Conservation (phyloP, 1,284 basidiomycete genomes). For the Rhodotorula sp. region DNA sequence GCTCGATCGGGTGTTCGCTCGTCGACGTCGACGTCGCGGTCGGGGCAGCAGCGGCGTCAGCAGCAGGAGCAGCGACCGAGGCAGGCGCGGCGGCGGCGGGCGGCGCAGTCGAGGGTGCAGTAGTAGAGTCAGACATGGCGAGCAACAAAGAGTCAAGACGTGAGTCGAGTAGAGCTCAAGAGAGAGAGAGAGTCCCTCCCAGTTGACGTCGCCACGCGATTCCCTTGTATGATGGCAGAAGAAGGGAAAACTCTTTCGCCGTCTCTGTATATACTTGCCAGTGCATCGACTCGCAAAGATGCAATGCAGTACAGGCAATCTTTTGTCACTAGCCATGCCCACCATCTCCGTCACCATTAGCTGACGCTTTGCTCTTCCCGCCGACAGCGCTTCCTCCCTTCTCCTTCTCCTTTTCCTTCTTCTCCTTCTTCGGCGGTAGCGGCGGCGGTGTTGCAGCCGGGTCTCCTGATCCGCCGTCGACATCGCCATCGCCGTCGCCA, state of each 20-base stretch:
- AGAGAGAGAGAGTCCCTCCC: no score
- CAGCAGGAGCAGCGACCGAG: neutral
- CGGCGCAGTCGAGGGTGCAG: neutral
- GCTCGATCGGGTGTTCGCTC: constrained; percentile 22
- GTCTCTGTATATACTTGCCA: neutral
- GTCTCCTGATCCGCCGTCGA: neutral
- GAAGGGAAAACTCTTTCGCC: neutral
- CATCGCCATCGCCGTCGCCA: no score
- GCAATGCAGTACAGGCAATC: no score
- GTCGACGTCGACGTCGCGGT: neutral
- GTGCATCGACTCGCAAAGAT: neutral
- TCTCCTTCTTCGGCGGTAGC: neutral
- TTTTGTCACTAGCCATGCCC: no score
- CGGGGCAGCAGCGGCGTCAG: neutral
- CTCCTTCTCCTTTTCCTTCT: constrained; percentile 1
- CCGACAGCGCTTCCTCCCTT: neutral
- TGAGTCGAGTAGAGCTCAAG: neutral
- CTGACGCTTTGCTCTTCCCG: neutral
- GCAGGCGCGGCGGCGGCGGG: neutral
- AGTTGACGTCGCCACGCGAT: neutral
- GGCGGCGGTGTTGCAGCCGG: no score
- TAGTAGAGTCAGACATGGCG: constrained; percentile 7
- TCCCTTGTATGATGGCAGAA: no score
- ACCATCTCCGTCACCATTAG: no score
- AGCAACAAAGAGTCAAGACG: neutral